phyloP scores from a whole-genome alignment of 371 early-diverging fungal genomes.

The Lichtheimia corymbifera region DNA sequence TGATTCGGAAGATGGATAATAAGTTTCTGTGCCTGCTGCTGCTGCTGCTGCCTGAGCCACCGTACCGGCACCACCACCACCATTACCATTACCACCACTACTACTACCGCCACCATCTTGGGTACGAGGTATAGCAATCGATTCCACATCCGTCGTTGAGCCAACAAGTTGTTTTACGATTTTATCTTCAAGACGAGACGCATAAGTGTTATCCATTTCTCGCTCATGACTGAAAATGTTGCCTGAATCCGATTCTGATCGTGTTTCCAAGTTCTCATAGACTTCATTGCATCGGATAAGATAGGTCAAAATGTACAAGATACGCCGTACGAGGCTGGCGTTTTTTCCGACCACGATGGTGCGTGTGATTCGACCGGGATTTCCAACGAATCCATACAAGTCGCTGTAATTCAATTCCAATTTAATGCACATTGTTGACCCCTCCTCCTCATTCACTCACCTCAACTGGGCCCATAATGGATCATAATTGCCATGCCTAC shows the following conservation, averaged over 20 bases:
- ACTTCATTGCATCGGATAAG: conserved; percentile 71
- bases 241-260: conserved; percentile 17
- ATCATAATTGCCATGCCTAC: conserved; percentile 61
- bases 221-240: conserved; percentile 37
- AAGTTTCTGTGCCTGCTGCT: background rate
- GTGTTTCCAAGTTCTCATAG: conserved; percentile 50
- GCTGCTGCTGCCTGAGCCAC: background rate
- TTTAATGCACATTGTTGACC: background rate
- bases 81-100: background rate
- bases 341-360: conserved; percentile 62
- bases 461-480: conserved; percentile 72
- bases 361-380: conserved; percentile 51
- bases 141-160: conserved; percentile 41
- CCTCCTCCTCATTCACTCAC: conserved; percentile 16
- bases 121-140: conserved; percentile 43
- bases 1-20: conserved; percentile 1
- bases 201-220: conserved; percentile 26
- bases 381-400: conserved; percentile 63
- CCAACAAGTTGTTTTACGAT: conserved; percentile 46
- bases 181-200: conserved; percentile 38
- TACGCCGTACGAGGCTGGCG: conserved; percentile 52
- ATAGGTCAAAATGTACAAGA: conserved; percentile 61
- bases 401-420: conserved; percentile 37
- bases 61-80: background rate
- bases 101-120: conserved; percentile 9